Base-by-base conservation (phyloP, 179 eudicot genomes). In the Beta macrorhiza region DNA sequence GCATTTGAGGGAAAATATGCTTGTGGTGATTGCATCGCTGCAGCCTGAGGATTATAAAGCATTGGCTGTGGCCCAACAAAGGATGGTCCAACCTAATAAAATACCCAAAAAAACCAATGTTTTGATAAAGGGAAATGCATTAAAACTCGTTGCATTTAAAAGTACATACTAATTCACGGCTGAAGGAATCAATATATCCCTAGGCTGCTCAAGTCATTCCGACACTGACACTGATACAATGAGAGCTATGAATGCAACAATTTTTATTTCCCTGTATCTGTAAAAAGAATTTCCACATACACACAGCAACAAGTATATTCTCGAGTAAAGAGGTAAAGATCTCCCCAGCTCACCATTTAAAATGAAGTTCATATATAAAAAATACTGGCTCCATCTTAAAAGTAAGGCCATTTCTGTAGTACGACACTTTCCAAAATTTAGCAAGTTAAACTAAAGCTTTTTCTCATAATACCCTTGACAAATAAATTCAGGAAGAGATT, bases 1-100 rank as follows among this genome's bases (percentile, higher is more conserved):
- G 91, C 97, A 85, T 87, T 92, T n/a, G 93, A 87, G 82, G 92
- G 93, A 82, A 85, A 92, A 87, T 91, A 97, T 14, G 87, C 86
- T 82, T 91, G 98, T 37, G 94, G 92, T 20, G 95, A 84, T 83
- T 92, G 97, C 85, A 91, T 81, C 59, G 86, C 90, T 32, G 89
- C 83, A 79, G 83, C 92, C 79, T 89, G 98, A 32, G 93, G 93
- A 84, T 90, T 91, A 79, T 82, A 94, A 53, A 94, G 81, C 84
- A 91, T 85, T 78, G 93, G 93, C 83, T 90, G 98, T 73, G 85
- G 98, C n/a, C 88, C 87, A 58, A 88, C 85, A 86, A 84, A 94
- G 29, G 93, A 84, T 45, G 95, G 92, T 82, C 97, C 97, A 76
- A 91, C 87, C 99, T 97, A 88, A 61, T 65, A 77, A 79, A 79